These are phyloP conservation scores for Cyberlindnera saturnus DNA, from an alignment of 805 yeast genomes.

Conservation along the genomic window DNA sequence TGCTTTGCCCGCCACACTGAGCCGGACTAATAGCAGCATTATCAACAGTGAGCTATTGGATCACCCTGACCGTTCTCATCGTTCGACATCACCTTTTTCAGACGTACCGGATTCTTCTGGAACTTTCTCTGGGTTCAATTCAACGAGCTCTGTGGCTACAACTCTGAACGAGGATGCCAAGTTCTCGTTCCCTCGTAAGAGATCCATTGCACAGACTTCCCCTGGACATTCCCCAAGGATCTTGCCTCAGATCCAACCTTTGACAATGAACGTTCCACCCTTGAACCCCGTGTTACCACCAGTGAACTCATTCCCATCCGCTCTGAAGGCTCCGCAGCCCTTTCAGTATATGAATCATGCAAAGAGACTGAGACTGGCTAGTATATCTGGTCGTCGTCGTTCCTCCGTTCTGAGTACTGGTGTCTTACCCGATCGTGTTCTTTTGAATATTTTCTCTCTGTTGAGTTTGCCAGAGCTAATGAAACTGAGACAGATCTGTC, in stretches of 20 bases:
- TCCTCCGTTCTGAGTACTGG: conserved; percentile 54
- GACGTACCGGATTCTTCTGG: background rate
- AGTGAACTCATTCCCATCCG: conserved; percentile 27
- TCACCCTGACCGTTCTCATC: background rate
- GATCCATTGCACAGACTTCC: conserved; percentile 7
- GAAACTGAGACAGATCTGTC: conserved; percentile 52
- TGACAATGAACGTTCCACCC: conserved; percentile 31
- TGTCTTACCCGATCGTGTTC: conserved; percentile 54
- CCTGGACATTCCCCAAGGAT: conserved; percentile 10
- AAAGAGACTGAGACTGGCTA: conserved; percentile 44
- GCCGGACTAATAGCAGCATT: background rate
- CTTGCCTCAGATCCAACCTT: conserved; percentile 7
- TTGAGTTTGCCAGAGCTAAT: conserved; percentile 54
- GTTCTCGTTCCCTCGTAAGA: conserved; percentile 6
- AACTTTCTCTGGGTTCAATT: background rate
- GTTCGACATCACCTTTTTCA: conserved; percentile 6
- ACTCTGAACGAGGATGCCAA: conserved; percentile 3
- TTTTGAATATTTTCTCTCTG: conserved; percentile 46
- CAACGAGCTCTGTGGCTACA: background rate
- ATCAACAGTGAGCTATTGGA: background rate
- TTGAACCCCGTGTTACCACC: conserved; percentile 34
- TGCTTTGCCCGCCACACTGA: background rate
- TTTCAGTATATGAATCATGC: conserved; percentile 52
- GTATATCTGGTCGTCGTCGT: conserved; percentile 41
- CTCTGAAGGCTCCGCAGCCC: conserved; percentile 18